Evolutionary conservation across 805 yeast species (phyloP).

Genomic region (Tetrapisispora taiwanensis): DNA sequence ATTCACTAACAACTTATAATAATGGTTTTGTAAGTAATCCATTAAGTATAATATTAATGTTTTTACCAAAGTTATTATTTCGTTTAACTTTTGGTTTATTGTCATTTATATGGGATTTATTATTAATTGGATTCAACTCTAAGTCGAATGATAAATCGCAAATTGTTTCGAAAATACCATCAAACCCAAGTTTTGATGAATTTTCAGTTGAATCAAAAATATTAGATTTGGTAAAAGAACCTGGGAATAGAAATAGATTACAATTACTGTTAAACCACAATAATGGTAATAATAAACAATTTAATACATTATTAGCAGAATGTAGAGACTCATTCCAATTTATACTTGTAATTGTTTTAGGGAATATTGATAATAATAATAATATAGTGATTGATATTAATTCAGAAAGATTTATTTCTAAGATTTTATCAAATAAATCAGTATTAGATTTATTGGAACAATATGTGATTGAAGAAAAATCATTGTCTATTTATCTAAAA

Average conservation of each 20-base stretch:
- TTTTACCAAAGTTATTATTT: constrained; percentile 43
- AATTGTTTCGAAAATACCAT: constrained; percentile 14
- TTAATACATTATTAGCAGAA: constrained; percentile 34
- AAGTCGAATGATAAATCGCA: constrained; percentile 2
- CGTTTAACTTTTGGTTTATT: constrained; percentile 14
- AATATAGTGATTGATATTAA: constrained; percentile 11
- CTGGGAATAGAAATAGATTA: constrained; percentile 5
- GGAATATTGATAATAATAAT: constrained; percentile 22
- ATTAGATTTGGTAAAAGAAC: constrained; percentile 7
- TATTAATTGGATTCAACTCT: constrained; percentile 15
- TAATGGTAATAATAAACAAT: constrained; percentile 18
- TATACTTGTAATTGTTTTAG: constrained; percentile 43
- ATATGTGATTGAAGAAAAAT: constrained; percentile 28
- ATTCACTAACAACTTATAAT: neutral
- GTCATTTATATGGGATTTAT: constrained; percentile 14
- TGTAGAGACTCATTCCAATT: constrained; percentile 38
- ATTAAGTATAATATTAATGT: constrained; percentile 40
- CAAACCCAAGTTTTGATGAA: constrained; percentile 11
- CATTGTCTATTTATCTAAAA: constrained; percentile 50
- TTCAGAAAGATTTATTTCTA: constrained; percentile 35
- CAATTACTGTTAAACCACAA: constrained; percentile 3
- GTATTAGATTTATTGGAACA: constrained; percentile 32
- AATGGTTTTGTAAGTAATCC: constrained; percentile 23
- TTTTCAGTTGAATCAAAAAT: constrained; percentile 6
- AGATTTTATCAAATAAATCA: constrained; percentile 36